Evolutionary conservation across 495 filamentous ascomycete species (phyloP).

Genomic region (Trichoderma asperelloides): DNA sequence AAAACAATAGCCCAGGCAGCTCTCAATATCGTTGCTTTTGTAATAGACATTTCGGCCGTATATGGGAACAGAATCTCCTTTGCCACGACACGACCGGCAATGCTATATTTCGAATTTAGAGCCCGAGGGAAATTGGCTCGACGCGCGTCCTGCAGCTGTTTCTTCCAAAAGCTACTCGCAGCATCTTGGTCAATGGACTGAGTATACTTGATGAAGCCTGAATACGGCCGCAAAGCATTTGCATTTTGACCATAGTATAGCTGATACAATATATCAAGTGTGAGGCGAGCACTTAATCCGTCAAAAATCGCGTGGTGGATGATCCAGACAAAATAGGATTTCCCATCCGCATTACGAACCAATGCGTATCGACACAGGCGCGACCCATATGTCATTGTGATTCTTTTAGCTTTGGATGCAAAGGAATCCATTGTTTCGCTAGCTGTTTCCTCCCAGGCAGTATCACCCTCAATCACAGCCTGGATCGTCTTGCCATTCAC

Average conservation of each 20-base stretch:
- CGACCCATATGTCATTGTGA: conserved; percentile 8
- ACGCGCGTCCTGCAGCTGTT: not conserved
- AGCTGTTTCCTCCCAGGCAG: conserved; percentile 12
- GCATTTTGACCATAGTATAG: not conserved
- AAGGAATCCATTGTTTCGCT: not conserved
- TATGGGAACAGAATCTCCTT: not conserved
- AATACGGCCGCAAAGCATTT: conserved; percentile 15
- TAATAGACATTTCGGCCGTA: conserved; percentile 10
- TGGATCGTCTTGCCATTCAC: conserved; percentile 14
- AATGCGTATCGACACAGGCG: not conserved
- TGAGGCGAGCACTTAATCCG: not conserved
- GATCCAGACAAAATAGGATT: conserved; percentile 17
- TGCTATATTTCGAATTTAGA: too few species aligned
- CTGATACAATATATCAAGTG: conserved; percentile 9
- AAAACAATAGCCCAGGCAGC: conserved; percentile 38
- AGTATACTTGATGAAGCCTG: conserved; percentile 38
- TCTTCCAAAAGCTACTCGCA: not conserved
- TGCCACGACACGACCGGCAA: conserved; percentile 1
- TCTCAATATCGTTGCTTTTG: conserved; percentile 35
- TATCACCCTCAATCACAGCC: conserved; percentile 15
- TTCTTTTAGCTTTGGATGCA: not conserved
- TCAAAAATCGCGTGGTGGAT: conserved; percentile 14
- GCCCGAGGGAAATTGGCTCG: not conserved
- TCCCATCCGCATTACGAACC: conserved; percentile 5
- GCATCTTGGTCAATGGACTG: conserved; percentile 7